These are phyloP conservation scores for Funneliformis mosseae DNA, from an alignment of 192 early-diverging fungal genomes.

Conservation along the genomic window DNA sequence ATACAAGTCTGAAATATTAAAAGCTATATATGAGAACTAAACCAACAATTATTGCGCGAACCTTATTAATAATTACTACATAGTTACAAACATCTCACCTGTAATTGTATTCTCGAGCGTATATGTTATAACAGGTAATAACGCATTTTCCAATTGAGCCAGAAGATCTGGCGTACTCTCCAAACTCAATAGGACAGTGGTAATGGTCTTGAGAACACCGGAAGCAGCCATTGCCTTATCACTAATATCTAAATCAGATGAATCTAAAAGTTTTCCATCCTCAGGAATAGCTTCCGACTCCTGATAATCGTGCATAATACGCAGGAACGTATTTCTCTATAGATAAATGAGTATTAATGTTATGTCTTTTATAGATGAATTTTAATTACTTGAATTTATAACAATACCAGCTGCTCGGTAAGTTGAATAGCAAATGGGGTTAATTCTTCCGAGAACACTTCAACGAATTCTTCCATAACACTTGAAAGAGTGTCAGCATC, in stretches of 20 bases:
- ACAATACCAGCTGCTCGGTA: conserved; percentile 72
- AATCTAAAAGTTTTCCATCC: conserved; percentile 51
- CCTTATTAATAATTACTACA: background rate
- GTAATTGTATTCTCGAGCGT: conserved; percentile 76
- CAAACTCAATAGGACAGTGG: conserved; percentile 82
- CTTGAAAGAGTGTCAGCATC: conserved; percentile 87
- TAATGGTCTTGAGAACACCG: conserved; percentile 88
- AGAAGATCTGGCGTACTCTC: conserved; percentile 83
- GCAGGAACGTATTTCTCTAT: conserved; percentile 80
- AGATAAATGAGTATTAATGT: background rate
- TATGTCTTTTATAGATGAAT: background rate
- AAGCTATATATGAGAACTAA: background rate
- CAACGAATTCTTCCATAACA: conserved; percentile 91
- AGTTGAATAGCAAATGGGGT: conserved; percentile 92
- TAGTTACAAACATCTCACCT: conserved; percentile 40
- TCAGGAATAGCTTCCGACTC: conserved; percentile 47
- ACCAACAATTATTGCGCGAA: background rate
- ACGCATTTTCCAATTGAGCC: conserved; percentile 73
- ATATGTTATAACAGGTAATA: conserved; percentile 77
- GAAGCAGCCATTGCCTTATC: conserved; percentile 90
- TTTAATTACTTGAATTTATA: background rate
- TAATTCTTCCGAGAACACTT: conserved; percentile 87
- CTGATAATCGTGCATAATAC: conserved; percentile 76
- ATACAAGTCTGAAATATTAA: conserved; percentile 67
- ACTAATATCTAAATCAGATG: conserved; percentile 61